phyloP scores from a whole-genome alignment of 495 filamentous ascomycete genomes.

The Podospora australis region DNA sequence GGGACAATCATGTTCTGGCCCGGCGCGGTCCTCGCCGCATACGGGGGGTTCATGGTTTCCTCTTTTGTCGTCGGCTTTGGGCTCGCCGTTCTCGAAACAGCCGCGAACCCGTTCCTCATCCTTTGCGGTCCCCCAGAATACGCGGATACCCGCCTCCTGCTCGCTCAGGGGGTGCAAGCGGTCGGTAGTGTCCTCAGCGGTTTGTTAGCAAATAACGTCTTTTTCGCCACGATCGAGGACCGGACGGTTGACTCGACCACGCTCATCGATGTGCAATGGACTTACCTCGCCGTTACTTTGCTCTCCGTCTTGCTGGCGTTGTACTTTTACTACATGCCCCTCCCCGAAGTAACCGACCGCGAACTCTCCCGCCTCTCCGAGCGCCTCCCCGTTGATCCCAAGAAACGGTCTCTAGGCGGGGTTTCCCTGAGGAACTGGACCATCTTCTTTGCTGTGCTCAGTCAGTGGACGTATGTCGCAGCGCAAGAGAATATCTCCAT shows the following conservation, averaged over 20 bases:
- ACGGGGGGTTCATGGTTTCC: conserved; percentile 62
- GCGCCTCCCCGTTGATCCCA: conserved; percentile 35
- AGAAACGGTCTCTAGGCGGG: conserved; percentile 29
- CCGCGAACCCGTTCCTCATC: conserved; percentile 51
- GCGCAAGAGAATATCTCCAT: conserved; percentile 65
- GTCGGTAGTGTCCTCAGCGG: conserved; percentile 61
- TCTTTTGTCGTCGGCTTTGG: conserved; percentile 68
- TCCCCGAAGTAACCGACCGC: conserved; percentile 46
- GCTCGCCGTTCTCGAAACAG: conserved; percentile 64
- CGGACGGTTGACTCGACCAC: conserved; percentile 16
- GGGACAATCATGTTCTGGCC: conserved; percentile 59
- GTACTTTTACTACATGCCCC: conserved; percentile 53
- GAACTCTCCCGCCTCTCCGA: conserved; percentile 42
- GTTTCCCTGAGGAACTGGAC: conserved; percentile 34
- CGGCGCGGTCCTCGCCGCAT: conserved; percentile 56
- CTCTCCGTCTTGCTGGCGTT: conserved; percentile 60
- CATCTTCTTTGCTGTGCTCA: conserved; percentile 56
- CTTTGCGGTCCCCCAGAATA: conserved; percentile 52
- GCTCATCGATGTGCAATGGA: conserved; percentile 67
- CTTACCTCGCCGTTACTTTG: conserved; percentile 66
- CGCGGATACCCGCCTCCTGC: conserved; percentile 53
- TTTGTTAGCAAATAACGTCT: conserved; percentile 60
- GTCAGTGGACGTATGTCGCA: conserved; percentile 70
- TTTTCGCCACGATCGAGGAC: conserved; percentile 41
- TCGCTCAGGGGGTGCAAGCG: conserved; percentile 64